Conservation (phyloP, 2,329 filamentous ascomycete genomes). For the Akanthomyces lecanii region DNA sequence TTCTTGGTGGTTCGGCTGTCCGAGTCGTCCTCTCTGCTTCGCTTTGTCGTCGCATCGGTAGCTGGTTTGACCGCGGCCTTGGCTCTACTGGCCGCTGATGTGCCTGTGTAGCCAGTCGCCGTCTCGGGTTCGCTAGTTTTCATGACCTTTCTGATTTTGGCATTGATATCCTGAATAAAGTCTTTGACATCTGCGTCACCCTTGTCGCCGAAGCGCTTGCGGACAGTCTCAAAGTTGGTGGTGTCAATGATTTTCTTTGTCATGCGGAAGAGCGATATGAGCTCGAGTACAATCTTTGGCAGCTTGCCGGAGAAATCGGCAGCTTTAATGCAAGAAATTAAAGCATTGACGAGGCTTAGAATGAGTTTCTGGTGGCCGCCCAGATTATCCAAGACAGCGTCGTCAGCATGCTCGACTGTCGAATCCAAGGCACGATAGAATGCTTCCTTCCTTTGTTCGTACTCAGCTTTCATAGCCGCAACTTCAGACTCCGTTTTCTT, state of each 20-base stretch:
- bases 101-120: slow-evolving; percentile 36
- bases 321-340: slow-evolving; percentile 51
- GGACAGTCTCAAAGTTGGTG: slow-evolving; percentile 62
- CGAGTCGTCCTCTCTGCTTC: slow-evolving; percentile 37
- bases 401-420: slow-evolving; percentile 51
- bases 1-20: slow-evolving; percentile 40
- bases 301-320: slow-evolving; percentile 50
- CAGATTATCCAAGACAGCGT: slow-evolving; percentile 53
- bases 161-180: slow-evolving; percentile 55
- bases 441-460: slow-evolving; percentile 43
- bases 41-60: slow-evolving; percentile 30
- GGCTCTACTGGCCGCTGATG: slow-evolving; percentile 36
- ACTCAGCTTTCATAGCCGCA: slow-evolving; percentile 36
- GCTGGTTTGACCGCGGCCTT: slow-evolving; percentile 31
- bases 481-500: slow-evolving; percentile 35
- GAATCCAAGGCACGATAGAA: slow-evolving; percentile 50
- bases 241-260: slow-evolving; percentile 58
- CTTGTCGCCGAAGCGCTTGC: slow-evolving; percentile 59
- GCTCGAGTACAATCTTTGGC: slow-evolving; percentile 52
- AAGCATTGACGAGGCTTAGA: slow-evolving; percentile 48
- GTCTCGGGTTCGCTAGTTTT: slow-evolving; percentile 32
- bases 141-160: slow-evolving; percentile 40
- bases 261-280: slow-evolving; percentile 60
- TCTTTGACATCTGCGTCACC: slow-evolving; percentile 62
- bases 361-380: slow-evolving; percentile 55